phyloP scores from a whole-genome alignment of 352 stramenopile species.

The Phytopythium oedochilum region DNA sequence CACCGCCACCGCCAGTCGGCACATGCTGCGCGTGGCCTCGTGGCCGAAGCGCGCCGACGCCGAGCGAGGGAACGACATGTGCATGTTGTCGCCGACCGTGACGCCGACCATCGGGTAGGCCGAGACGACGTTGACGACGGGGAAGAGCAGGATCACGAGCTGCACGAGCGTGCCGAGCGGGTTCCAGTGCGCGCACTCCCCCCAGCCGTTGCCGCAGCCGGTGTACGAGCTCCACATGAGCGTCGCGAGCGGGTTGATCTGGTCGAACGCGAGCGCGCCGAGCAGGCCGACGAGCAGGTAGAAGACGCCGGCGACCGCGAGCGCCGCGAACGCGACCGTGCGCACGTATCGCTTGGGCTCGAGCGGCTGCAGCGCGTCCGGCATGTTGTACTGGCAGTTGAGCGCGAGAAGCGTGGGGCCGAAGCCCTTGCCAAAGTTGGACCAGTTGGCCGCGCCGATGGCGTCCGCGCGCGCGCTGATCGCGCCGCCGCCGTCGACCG shows the following conservation, averaged over 20 bases:
- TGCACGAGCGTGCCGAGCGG: constrained; percentile 55
- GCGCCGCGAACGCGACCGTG: constrained; percentile 53
- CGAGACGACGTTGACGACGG: constrained; percentile 80
- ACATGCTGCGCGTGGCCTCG: constrained; percentile 43
- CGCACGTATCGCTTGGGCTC: constrained; percentile 59
- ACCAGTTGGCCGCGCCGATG: constrained; percentile 67
- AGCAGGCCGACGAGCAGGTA: constrained; percentile 75
- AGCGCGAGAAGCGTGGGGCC: constrained; percentile 77
- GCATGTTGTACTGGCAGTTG: constrained; percentile 89
- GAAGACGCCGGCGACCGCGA: constrained; percentile 62
- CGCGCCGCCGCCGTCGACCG: constrained; percentile 42
- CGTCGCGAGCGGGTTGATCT: constrained; percentile 71
- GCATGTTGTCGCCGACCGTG: constrained; percentile 82
- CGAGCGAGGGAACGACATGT: constrained; percentile 72
- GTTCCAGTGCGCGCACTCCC: constrained; percentile 37
- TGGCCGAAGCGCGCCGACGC: constrained; percentile 47
- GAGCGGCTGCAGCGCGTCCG: constrained; percentile 74
- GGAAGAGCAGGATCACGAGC: constrained; percentile 79
- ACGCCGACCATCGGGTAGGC: constrained; percentile 83
- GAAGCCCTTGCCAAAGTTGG: constrained; percentile 80
- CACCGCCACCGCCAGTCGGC: constrained; percentile 53
- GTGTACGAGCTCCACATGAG: constrained; percentile 81
- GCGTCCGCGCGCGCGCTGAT: constrained; percentile 32
- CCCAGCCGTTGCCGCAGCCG: constrained; percentile 79
- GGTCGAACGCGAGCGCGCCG: constrained; percentile 68